These are phyloP conservation scores for Nyssa sinensis DNA, from an alignment of 148 eudicot genomes.

Conservation along the genomic window DNA sequence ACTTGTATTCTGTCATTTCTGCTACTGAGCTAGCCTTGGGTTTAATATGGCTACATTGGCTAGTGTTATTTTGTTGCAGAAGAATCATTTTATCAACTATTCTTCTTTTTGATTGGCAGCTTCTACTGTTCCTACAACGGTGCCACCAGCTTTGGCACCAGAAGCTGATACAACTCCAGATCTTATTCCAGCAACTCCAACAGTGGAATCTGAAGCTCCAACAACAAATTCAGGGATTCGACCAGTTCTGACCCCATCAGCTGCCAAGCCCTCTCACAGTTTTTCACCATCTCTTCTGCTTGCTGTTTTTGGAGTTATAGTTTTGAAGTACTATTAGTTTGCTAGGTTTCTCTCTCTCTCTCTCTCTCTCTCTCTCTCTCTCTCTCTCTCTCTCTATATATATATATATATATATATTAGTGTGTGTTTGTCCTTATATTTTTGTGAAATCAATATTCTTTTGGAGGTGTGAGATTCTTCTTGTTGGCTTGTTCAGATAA, in stretches of 20 bases:
- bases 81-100: background rate
- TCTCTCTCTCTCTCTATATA: background rate
- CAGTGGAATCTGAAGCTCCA: conserved; percentile 33
- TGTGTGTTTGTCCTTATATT: background rate
- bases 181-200: conserved; percentile 41
- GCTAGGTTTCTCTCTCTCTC: background rate
- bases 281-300: conserved; percentile 35
- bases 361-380: background rate
- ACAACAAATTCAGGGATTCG: conserved; percentile 40
- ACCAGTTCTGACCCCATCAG: conserved; percentile 41
- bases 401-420: background rate
- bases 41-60: too few species aligned
- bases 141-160: conserved; percentile 50
- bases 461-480: background rate
- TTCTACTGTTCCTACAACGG: conserved; percentile 25
- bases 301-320: conserved; percentile 27
- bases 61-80: background rate
- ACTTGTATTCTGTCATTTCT: too few species aligned
- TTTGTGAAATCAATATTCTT: conserved; percentile 10
- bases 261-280: conserved; percentile 33
- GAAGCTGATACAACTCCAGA: conserved; percentile 36
- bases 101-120: conserved; percentile 24
- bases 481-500: background rate
- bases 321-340: conserved; percentile 30
- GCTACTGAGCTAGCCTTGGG: too few species aligned